Conservation (phyloP, 768 basidiomycete species). For the Tricholoma sp. region DNA sequence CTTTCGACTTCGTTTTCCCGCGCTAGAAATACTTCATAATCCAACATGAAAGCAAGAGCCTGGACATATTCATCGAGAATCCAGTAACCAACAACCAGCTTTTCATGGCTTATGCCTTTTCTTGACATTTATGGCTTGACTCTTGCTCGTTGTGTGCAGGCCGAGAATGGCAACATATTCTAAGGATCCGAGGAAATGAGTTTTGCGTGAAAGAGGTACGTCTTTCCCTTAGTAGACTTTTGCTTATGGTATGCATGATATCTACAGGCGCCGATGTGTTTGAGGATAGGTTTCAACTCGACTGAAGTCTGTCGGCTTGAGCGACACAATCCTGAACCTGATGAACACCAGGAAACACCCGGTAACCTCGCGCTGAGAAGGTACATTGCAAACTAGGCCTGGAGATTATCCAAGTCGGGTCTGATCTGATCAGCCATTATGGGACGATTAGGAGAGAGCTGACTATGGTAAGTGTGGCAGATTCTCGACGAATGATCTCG, state of each 20-base stretch:
- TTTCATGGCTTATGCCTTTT: constrained; percentile 3
- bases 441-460: neutral
- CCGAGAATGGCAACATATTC: no score
- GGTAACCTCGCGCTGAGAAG: constrained; percentile 38
- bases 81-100: constrained; percentile 16
- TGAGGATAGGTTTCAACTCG: constrained; percentile 18
- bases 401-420: neutral
- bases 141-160: neutral
- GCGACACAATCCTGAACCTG: constrained; percentile 15
- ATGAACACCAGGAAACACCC: constrained; percentile 25
- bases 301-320: constrained; percentile 26
- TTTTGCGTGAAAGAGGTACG: constrained; percentile 13
- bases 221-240: neutral
- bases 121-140: neutral
- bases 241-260: constrained; percentile 2
- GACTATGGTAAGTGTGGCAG: no score
- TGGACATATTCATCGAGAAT: constrained; percentile 4
- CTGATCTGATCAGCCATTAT: neutral
- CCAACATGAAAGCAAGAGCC: constrained; percentile 8
- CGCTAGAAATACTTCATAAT: neutral
- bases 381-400: constrained; percentile 15
- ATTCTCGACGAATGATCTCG: no score
- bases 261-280: constrained; percentile 24
- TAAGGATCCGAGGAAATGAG: neutral
- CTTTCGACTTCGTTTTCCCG: neutral